Conservation (phyloP, 805 yeast genomes). For the Candida orba region DNA sequence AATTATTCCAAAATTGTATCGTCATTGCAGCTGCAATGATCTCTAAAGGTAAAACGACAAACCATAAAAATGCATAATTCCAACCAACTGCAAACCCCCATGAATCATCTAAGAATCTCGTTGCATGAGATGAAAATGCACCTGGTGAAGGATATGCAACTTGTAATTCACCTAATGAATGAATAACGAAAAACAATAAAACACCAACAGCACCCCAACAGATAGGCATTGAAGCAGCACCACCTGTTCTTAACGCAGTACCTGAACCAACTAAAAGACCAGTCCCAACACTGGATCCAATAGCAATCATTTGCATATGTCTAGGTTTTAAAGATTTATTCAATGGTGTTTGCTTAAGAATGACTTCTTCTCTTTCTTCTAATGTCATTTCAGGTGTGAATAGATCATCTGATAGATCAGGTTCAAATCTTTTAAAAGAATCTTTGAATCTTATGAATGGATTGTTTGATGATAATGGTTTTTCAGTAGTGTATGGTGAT, state of each 20-base stretch:
- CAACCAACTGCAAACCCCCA: conserved; percentile 60
- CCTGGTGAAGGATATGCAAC: conserved; percentile 59
- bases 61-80: conserved; percentile 48
- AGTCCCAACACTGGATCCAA: conserved; percentile 64
- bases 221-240: conserved; percentile 57
- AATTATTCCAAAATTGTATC: conserved; percentile 42
- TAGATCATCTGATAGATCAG: conserved; percentile 30
- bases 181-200: conserved; percentile 52
- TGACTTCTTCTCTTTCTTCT: conserved; percentile 34
- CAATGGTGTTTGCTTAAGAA: conserved; percentile 50
- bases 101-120: conserved; percentile 52
- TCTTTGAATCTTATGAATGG: conserved; percentile 8
- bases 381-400: conserved; percentile 32
- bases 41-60: conserved; percentile 44
- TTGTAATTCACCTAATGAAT: conserved; percentile 55
- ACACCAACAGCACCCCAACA: conserved; percentile 48
- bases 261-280: conserved; percentile 67
- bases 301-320: conserved; percentile 61
- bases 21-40: conserved; percentile 49
- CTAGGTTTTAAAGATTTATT: conserved; percentile 46
- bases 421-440: conserved; percentile 25
- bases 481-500: conserved; percentile 1
- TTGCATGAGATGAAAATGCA: conserved; percentile 54
- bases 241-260: conserved; percentile 48
- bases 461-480: not conserved